Percentiles rank a stretch among this genome's conserved stretches.
Conservation (phyloP, 2,329 filamentous ascomycete species). For the Beauveria pseudobassiana region DNA sequence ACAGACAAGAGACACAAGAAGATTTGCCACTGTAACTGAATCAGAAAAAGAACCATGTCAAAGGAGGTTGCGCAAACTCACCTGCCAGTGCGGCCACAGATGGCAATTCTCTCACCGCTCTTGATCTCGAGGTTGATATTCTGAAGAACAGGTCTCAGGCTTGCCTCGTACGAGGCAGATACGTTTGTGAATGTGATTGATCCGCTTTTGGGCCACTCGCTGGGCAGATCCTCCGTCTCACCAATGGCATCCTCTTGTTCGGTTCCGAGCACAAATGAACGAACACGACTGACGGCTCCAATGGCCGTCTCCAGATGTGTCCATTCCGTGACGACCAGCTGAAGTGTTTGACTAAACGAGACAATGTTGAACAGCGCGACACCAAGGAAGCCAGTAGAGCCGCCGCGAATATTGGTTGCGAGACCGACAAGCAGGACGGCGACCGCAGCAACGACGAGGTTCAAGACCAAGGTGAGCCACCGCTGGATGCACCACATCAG, state of each 20-base stretch:
- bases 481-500: slow-evolving; percentile 40
- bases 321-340: slow-evolving; percentile 27
- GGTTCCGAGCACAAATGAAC: slow-evolving; percentile 18
- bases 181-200: slow-evolving; percentile 20
- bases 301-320: slow-evolving; percentile 23
- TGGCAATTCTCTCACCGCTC: slow-evolving; percentile 29
- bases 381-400: slow-evolving; percentile 22
- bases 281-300: slow-evolving; percentile 21
- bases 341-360: slow-evolving; percentile 21
- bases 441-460: slow-evolving; percentile 36
- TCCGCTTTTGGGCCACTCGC: slow-evolving; percentile 22
- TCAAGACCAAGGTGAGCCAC: slow-evolving; percentile 41
- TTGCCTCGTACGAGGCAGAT: slow-evolving; percentile 23
- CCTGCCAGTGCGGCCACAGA: slow-evolving; percentile 38
- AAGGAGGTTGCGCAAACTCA: slow-evolving; percentile 2
- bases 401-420: slow-evolving; percentile 28
- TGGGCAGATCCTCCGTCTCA: slow-evolving; percentile 15
- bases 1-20: slow-evolving; percentile 33
- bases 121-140: slow-evolving; percentile 23
- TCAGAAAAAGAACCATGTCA: slow-evolving; percentile 12
- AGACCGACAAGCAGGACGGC: slow-evolving; percentile 38
- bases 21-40: slow-evolving; percentile 22
- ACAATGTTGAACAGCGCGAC: slow-evolving; percentile 23
- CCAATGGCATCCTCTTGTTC: slow-evolving; percentile 17
- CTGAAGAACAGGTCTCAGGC: slow-evolving; percentile 20